Conservation (phyloP, 1,284 basidiomycete species). For the Ceratobasidium papillatum region DNA sequence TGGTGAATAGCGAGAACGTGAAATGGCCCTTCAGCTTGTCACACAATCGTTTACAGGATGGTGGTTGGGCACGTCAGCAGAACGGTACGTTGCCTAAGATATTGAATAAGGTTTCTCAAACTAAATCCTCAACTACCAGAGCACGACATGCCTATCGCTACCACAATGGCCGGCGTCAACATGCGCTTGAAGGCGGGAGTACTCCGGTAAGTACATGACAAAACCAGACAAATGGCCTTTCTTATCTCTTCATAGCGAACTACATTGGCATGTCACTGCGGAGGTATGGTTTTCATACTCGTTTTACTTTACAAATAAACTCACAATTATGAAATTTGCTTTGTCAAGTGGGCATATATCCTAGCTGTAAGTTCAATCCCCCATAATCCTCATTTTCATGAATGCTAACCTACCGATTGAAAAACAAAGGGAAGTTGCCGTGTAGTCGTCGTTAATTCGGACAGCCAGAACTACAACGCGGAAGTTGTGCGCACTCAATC, state of each 20-base stretch:
- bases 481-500: not conserved
- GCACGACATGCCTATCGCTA: conserved; percentile 65
- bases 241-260: not conserved
- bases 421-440: conserved; percentile 64
- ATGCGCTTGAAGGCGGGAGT: conserved; percentile 74
- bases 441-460: conserved; percentile 69
- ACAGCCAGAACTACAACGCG: conserved; percentile 52
- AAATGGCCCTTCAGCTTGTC: conserved; percentile 78
- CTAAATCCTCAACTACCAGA: conserved; percentile 50
- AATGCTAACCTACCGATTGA: not conserved
- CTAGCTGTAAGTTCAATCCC: conserved; percentile 53
- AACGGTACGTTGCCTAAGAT: conserved; percentile 57
- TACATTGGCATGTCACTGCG: conserved; percentile 48
- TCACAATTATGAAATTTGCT: not conserved
- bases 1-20: conserved; percentile 59
- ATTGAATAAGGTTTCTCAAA: conserved; percentile 3
- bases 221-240: not conserved
- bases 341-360: conserved; percentile 69
- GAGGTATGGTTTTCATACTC: not conserved
- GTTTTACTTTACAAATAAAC: not conserved
- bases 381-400: no score
- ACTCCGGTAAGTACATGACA: conserved; percentile 57
- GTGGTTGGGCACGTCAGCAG: conserved; percentile 77
- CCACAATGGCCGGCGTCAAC: conserved; percentile 70
- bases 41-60: conserved; percentile 72